These are phyloP conservation scores for Aspergillus terreus DNA, from an alignment of 2,329 filamentous ascomycete genomes.

Conservation along the genomic window DNA sequence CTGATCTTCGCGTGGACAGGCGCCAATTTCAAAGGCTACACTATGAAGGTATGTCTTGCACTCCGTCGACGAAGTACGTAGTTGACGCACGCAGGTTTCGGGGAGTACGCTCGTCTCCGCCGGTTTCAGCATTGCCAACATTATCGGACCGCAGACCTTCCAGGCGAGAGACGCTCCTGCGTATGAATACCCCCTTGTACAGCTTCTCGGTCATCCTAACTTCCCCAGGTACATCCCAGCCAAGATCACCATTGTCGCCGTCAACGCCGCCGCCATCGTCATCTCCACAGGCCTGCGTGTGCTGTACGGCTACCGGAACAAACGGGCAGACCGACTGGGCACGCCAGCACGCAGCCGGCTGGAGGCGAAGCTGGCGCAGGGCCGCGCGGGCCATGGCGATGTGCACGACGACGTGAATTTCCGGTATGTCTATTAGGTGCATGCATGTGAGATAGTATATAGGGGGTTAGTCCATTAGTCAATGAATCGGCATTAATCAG, in stretches of 20 bases:
- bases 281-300: slow-evolving; percentile 21
- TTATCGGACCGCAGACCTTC: slow-evolving; percentile 42
- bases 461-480: not conserved
- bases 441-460: not conserved
- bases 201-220: not conserved
- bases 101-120: slow-evolving; percentile 43
- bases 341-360: slow-evolving; percentile 18
- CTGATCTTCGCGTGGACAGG: slow-evolving; percentile 44
- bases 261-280: slow-evolving; percentile 26
- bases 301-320: slow-evolving; percentile 26
- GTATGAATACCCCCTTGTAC: slow-evolving; percentile 12
- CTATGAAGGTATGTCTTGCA: slow-evolving; percentile 28
- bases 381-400: slow-evolving; percentile 10
- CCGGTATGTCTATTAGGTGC: slow-evolving; percentile 28
- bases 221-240: slow-evolving; percentile 27
- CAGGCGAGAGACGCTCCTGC: slow-evolving; percentile 41
- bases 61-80: not conserved
- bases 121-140: slow-evolving; percentile 37
- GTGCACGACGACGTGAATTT: slow-evolving; percentile 24
- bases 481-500: too few species aligned
- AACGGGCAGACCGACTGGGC: slow-evolving; percentile 16
- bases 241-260: slow-evolving; percentile 38
- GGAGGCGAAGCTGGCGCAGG: slow-evolving; percentile 16
- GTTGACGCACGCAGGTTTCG: slow-evolving; percentile 36
- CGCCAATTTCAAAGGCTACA: slow-evolving; percentile 47